phyloP scores from a whole-genome alignment of 805 yeast genomes.

The Candida ulmi region DNA sequence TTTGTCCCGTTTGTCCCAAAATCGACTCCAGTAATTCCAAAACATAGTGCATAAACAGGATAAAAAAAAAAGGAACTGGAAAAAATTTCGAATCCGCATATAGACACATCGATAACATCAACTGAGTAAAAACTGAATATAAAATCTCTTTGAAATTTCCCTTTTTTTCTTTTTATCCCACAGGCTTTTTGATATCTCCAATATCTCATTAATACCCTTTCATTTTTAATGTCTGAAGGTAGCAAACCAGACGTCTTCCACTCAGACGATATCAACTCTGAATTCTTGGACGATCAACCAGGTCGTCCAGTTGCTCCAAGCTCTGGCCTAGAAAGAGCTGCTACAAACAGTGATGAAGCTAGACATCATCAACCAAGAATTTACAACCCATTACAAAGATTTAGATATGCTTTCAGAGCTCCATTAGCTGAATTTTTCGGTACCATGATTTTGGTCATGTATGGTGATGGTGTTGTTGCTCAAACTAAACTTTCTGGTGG shows the following conservation, averaged over 20 bases:
- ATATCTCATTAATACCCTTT: too few relatives aligned
- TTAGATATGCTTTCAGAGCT: slow-evolving; percentile 33
- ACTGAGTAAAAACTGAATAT: too few relatives aligned
- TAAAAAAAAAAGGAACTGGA: too few relatives aligned
- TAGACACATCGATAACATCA: too few relatives aligned
- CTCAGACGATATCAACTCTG: slow-evolving; percentile 25
- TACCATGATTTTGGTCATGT: slow-evolving; percentile 36
- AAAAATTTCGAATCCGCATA: too few relatives aligned
- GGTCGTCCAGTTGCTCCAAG: slow-evolving; percentile 25
- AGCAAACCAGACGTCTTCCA: slow-evolving; percentile 25
- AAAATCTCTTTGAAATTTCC: too few relatives aligned
- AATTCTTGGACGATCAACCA: slow-evolving; percentile 15
- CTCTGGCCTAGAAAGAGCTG: slow-evolving; percentile 23
- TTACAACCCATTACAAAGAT: slow-evolving; percentile 19
- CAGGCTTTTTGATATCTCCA: too few relatives aligned
- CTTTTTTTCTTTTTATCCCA: too few relatives aligned
- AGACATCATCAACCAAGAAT: slow-evolving; percentile 4
- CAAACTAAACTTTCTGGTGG: slow-evolving; percentile 35
- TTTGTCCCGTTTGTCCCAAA: too few relatives aligned
- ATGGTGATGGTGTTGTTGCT: slow-evolving; percentile 45
- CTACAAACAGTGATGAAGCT: slow-evolving; percentile 17
- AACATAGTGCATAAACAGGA: too few relatives aligned
- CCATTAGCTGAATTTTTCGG: slow-evolving; percentile 50
- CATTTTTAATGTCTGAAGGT: slow-evolving; percentile 19
- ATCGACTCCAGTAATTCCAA: too few relatives aligned